These are phyloP conservation scores for Saccharomyces hybrid DNA, from an alignment of 1,139 yeast species.

Conservation along the genomic window DNA sequence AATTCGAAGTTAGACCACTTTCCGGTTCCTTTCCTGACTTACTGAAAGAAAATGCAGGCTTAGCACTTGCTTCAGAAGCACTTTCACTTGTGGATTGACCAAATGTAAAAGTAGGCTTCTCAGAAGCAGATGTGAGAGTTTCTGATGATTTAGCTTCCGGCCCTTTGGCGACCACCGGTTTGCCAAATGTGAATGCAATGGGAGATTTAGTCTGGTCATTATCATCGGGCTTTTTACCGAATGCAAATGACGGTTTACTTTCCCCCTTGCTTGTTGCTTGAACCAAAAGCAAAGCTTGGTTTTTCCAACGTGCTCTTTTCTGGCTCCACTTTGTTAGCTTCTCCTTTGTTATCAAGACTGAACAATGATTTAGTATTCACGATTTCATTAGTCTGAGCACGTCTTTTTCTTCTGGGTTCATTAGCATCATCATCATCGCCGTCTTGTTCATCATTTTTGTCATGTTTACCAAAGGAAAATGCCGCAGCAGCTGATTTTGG, in stretches of 20 bases:
- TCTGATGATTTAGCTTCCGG: background rate
- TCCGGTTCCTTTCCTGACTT: background rate
- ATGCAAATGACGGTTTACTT: background rate
- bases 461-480: slow-evolving; percentile 2
- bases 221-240: background rate
- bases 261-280: background rate
- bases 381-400: slow-evolving; percentile 3
- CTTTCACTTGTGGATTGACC: background rate
- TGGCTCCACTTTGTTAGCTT: background rate
- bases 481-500: background rate
- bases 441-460: background rate
- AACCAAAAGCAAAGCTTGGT: background rate
- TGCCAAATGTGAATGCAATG: background rate
- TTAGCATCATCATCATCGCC: slow-evolving; percentile 4
- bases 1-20: background rate
- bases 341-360: slow-evolving; percentile 1
- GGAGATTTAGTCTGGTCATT: background rate
- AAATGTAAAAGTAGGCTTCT: slow-evolving; percentile 8
- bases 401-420: slow-evolving; percentile 12
- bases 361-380: background rate
- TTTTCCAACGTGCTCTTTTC: background rate
- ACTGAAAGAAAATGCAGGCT: background rate
- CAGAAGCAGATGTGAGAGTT: background rate
- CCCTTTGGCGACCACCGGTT: background rate
- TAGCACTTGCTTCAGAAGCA: background rate